Evolutionary conservation across 2,329 filamentous ascomycete species (phyloP).

Genomic region (Cytospora leucostoma): DNA sequence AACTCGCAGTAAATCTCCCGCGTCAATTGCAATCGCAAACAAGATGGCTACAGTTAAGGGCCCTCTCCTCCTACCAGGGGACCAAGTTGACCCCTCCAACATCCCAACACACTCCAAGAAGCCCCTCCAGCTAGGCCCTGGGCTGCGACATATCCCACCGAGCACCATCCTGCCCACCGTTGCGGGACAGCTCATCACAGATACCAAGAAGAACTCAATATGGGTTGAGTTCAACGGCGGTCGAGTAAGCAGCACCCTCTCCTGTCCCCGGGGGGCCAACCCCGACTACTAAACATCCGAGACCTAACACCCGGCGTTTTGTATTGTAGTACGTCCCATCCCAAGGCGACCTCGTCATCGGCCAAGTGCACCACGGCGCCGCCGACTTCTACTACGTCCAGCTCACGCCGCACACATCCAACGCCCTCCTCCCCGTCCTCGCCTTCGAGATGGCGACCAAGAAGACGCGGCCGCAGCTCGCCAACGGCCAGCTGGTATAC

Average conservation of each 20-base stretch:
- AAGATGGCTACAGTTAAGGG: slow-evolving; percentile 46
- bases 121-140: slow-evolving; percentile 79
- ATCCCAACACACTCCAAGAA: slow-evolving; percentile 70
- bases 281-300: neutral
- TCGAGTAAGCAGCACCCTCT: slow-evolving; percentile 53
- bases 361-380: slow-evolving; percentile 74
- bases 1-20: neutral
- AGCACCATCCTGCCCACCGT: slow-evolving; percentile 69
- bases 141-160: slow-evolving; percentile 80
- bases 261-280: neutral
- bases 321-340: slow-evolving; percentile 70
- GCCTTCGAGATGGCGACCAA: slow-evolving; percentile 92
- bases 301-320: slow-evolving; percentile 27
- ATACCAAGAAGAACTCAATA: slow-evolving; percentile 73
- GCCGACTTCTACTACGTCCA: slow-evolving; percentile 79
- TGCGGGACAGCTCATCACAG: slow-evolving; percentile 66
- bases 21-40: slow-evolving; percentile 41
- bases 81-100: slow-evolving; percentile 64
- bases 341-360: slow-evolving; percentile 84
- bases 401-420: slow-evolving; percentile 65
- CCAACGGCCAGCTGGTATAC: slow-evolving; percentile 78
- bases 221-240: slow-evolving; percentile 74
- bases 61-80: slow-evolving; percentile 79
- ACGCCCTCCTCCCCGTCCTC: slow-evolving; percentile 76
- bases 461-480: slow-evolving; percentile 83